These are phyloP conservation scores for Pythium chondricola DNA, from an alignment of 352 stramenopile genomes.

Conservation along the genomic window DNA sequence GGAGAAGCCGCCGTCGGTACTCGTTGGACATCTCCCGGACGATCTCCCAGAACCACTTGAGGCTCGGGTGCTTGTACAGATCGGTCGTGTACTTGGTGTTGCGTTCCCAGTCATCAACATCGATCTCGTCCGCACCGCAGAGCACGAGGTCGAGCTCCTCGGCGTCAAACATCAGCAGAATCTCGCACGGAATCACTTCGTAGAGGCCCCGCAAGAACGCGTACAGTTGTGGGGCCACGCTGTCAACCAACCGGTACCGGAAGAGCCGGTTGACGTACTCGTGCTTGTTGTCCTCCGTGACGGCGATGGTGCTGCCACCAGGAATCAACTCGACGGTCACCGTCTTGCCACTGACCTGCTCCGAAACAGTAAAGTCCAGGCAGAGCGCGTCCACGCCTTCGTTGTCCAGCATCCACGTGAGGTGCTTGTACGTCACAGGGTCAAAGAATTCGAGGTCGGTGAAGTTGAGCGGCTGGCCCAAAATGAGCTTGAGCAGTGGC, in stretches of 20 bases:
- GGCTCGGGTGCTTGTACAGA: constrained; percentile 31
- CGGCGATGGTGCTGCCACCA: constrained; percentile 58
- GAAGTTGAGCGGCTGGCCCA: constrained; percentile 86
- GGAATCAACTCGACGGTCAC: constrained; percentile 66
- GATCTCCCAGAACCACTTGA: constrained; percentile 92
- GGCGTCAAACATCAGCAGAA: constrained; percentile 89
- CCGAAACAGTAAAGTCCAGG: constrained; percentile 48
- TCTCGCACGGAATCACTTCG: constrained; percentile 74
- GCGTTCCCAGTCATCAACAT: constrained; percentile 87
- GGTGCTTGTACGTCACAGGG: constrained; percentile 16
- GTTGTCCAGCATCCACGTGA: constrained; percentile 14
- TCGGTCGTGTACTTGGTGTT: constrained; percentile 43
- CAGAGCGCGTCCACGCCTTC: constrained; percentile 11
- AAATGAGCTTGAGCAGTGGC: constrained; percentile 90
- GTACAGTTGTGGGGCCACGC: constrained; percentile 86
- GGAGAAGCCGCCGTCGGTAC: constrained; percentile 16
- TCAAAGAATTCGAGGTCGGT: constrained; percentile 75
- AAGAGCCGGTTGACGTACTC: constrained; percentile 83
- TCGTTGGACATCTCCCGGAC: constrained; percentile 18
- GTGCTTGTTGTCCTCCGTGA: constrained; percentile 85
- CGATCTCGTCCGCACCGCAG: constrained; percentile 84
- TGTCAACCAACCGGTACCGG: constrained; percentile 77
- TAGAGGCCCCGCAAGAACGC: constrained; percentile 87
- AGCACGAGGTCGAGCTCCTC: constrained; percentile 90
- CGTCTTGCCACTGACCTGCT: constrained; percentile 14